Evolutionary conservation across 208 protist genomes (phyloP), one percentile per base, ranked within the genome.

Genomic region (Blechomonas ayalai): DNA sequence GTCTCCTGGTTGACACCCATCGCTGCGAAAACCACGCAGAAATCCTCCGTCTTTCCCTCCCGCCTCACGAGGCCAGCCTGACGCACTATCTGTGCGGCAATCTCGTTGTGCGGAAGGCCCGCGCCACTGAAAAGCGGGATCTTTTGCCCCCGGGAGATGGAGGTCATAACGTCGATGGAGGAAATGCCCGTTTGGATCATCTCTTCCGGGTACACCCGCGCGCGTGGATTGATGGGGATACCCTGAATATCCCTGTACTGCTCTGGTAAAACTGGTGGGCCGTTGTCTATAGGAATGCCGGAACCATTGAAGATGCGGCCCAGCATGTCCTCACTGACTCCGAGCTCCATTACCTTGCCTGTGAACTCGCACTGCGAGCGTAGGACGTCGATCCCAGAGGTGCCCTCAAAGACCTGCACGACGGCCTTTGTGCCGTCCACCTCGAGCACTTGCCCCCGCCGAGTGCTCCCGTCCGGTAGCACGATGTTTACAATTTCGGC

Each of bases 141-240:
- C 92, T 99, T 99, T 83, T 99, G 98, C 7, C 99, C 99, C 70
- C 98, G 90, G 34, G 98, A 99, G 64, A 99, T 99, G 33, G 92
- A 98, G 54, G 97, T 99, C 98, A 99, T 99, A 31, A 97, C 89
- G 69, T 99, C 99, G 52, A 99, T 99, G 50, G 98, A 96, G 19
- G 95, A 99, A 59, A 99, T 99, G 73, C 99, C 99, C 7, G 99
- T 99, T 84, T 99, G 97, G 60, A 99, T 99, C 98, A 99, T 99
- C 75, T 99, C 97, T 88, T 99, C 82, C 20, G 99, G 99, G 85
- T 99, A 99, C 34, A 97, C 95, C 52, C 99, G 90, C 5, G 80
- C 73, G 29, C 79, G 96, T 5, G 99, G 99, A 89, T 99, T 99
- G 75, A 99, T 99, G 25, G 98, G 97, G 66, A 98, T 94, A 58